Conservation (phyloP, 73 alveolate genomes). For the Tetrahymena thermophila region DNA sequence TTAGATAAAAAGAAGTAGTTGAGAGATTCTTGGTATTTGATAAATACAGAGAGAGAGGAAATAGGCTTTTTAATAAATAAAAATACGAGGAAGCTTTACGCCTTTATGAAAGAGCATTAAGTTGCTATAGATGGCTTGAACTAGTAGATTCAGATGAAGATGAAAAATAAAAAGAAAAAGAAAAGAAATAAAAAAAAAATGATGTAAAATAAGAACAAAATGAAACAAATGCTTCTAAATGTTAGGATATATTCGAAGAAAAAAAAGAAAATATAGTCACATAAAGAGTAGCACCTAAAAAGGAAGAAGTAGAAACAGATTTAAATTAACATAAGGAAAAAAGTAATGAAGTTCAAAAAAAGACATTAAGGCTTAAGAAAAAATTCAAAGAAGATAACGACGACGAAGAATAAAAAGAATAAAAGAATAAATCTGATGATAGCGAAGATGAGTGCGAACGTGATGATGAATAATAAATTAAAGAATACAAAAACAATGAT, state of each 20-base stretch:
- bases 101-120: constrained; percentile 41
- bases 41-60: constrained; percentile 43
- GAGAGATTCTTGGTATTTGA: constrained; percentile 37
- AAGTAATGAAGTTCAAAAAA: background rate
- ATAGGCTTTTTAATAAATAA: constrained; percentile 9
- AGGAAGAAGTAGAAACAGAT: background rate
- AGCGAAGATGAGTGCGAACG: background rate
- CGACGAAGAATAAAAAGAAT: background rate
- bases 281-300: background rate
- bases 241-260: background rate
- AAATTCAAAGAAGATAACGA: background rate
- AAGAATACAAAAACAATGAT: background rate
- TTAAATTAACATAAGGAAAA: background rate
- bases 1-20: constrained; percentile 27
- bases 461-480: background rate
- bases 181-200: background rate
- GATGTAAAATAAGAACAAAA: background rate
- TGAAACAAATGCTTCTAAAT: background rate
- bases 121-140: constrained; percentile 38
- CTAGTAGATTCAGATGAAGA: constrained; percentile 29
- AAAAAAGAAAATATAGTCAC: background rate
- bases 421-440: background rate
- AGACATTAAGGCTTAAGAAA: background rate
- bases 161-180: background rate
- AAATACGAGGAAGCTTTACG: constrained; percentile 27